A percentile compares a stretch with the other conserved stretches of the same genome.
Conservation (phyloP, 306 rosid species). For the Hylodesmum podocarpum region DNA sequence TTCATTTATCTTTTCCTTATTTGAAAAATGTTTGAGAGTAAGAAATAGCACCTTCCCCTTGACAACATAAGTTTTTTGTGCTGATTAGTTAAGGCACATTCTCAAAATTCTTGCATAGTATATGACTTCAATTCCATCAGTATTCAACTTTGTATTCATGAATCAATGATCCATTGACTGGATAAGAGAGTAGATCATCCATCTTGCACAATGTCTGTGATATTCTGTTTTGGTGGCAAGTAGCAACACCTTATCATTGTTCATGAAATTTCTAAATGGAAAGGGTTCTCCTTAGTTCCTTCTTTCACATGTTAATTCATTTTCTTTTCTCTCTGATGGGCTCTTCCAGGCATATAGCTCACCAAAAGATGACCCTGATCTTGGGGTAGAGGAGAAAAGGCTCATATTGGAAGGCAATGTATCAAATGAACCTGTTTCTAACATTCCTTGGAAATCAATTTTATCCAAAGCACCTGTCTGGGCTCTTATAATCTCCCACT, state of each 20-base stretch:
- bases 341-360: conserved; percentile 7
- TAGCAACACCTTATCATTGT: background rate
- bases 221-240: conserved; percentile 16
- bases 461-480: conserved; percentile 95
- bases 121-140: background rate
- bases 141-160: background rate
- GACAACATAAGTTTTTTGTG: background rate
- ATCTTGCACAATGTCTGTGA: background rate
- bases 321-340: background rate
- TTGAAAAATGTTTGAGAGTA: background rate
- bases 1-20: background rate
- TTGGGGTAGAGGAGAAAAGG: conserved; percentile 33
- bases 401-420: background rate
- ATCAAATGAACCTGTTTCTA: conserved; percentile 4
- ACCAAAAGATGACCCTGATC: conserved; percentile 24
- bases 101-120: conserved; percentile 21
- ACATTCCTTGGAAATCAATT: conserved; percentile 43
- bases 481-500: conserved; percentile 91
- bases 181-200: background rate
- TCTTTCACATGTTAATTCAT: background rate
- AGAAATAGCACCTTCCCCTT: conserved; percentile 2
- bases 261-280: conserved; percentile 15
- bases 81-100: conserved; percentile 2
- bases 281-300: conserved; percentile 8
- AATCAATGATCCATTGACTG: background rate